Evolutionary conservation across 192 early-diverging fungal species (phyloP).

Genomic region (Bifiguratus adelaidae): DNA sequence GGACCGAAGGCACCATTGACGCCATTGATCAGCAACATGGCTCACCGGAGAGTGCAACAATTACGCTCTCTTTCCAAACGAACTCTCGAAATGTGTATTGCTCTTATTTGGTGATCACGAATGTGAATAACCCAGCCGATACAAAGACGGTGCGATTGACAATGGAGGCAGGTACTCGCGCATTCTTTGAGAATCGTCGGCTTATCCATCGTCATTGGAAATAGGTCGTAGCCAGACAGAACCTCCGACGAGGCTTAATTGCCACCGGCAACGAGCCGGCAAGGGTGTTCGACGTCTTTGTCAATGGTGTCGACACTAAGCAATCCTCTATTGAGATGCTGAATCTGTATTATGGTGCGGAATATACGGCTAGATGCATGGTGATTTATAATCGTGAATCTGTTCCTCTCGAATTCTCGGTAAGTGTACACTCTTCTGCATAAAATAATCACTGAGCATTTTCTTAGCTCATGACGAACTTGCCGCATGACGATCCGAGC

Average conservation of each 20-base stretch:
- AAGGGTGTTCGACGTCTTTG: conserved; percentile 66
- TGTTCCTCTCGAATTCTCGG: conserved; percentile 65
- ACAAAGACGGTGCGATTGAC: conserved; percentile 59
- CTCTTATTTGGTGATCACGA: conserved; percentile 65
- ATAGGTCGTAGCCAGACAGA: conserved; percentile 35
- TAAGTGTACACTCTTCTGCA: conserved; percentile 12
- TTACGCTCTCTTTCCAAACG: conserved; percentile 52
- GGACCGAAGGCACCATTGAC: conserved; percentile 64
- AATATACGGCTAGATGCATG: conserved; percentile 60
- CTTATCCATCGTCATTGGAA: not conserved
- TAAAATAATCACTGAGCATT: not conserved
- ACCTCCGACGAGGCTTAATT: conserved; percentile 21
- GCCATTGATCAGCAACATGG: conserved; percentile 5
- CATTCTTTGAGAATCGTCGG: not conserved
- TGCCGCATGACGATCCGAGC: conserved; percentile 45
- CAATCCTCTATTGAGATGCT: conserved; percentile 52
- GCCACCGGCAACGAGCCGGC: conserved; percentile 21
- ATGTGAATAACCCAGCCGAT: conserved; percentile 60
- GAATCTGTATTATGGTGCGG: conserved; percentile 58
- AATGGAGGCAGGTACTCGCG: conserved; percentile 37
- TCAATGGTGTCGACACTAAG: conserved; percentile 47
- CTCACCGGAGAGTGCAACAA: conserved; percentile 26
- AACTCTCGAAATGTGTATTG: conserved; percentile 49
- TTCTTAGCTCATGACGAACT: conserved; percentile 45
- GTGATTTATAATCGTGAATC: conserved; percentile 65